Evolutionary conservation across 202 grass and related monocot species (phyloP).

Genomic region (Elaeis oleifera): DNA sequence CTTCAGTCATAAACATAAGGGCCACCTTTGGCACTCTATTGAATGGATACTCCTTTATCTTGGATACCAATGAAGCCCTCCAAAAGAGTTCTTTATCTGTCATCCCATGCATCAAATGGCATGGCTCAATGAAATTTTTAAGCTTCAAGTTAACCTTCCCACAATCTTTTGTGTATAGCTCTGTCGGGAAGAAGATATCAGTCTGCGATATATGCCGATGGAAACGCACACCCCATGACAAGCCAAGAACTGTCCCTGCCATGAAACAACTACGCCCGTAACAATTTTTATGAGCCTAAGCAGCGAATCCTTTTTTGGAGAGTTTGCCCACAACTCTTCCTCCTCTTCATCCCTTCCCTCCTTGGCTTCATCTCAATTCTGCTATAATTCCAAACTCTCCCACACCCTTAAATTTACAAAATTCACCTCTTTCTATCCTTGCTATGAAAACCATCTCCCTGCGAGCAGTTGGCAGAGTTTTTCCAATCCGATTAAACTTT

Average conservation of each 20-base stretch:
- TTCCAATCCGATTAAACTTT: too few species aligned
- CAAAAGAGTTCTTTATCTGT: conserved; percentile 8
- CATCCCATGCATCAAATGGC: conserved; percentile 8
- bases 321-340: neutral
- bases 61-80: conserved; percentile 6
- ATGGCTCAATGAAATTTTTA: conserved; percentile 7
- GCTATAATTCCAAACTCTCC: too few species aligned
- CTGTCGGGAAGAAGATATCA: conserved; percentile 6
- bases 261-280: neutral
- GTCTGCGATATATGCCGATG: conserved; percentile 1
- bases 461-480: too few species aligned
- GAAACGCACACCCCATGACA: neutral
- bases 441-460: too few species aligned
- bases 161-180: neutral
- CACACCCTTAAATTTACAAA: too few species aligned
- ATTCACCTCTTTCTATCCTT: too few species aligned
- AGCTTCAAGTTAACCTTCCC: neutral
- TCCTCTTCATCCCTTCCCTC: neutral
- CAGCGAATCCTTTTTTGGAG: neutral
- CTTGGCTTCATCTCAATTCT: conserved; percentile 4
- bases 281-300: neutral
- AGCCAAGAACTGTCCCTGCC: neutral
- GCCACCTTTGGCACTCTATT: conserved; percentile 12
- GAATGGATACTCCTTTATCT: conserved; percentile 10
- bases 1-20: conserved; percentile 1